These are phyloP conservation scores for Termitomyces sp. DNA, from an alignment of 768 basidiomycete genomes.

Conservation along the genomic window DNA sequence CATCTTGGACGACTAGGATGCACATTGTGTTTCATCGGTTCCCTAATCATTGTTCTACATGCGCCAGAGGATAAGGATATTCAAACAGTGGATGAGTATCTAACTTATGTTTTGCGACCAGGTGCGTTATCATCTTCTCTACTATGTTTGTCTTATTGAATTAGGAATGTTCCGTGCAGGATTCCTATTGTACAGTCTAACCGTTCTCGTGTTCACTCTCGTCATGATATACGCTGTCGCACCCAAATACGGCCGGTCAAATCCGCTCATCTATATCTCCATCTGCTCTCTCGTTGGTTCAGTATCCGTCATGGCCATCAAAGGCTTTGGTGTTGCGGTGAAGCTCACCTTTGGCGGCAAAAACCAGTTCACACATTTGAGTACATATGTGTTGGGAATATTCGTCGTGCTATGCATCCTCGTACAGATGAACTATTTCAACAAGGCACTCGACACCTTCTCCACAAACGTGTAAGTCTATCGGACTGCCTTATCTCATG, in stretches of 20 bases:
- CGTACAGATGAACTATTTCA: slow-evolving; percentile 95
- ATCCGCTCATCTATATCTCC: slow-evolving; percentile 90
- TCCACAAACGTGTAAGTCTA: slow-evolving; percentile 89
- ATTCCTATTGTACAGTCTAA: slow-evolving; percentile 88
- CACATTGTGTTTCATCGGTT: slow-evolving; percentile 79
- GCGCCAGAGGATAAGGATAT: slow-evolving; percentile 96
- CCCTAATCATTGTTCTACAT: slow-evolving; percentile 92
- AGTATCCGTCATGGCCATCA: slow-evolving; percentile 98
- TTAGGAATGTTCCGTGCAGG: slow-evolving; percentile 43
- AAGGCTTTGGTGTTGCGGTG: slow-evolving; percentile 95
- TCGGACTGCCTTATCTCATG: background rate
- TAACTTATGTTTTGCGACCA: slow-evolving; percentile 90
- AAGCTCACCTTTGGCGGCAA: slow-evolving; percentile 91
- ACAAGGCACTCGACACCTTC: slow-evolving; percentile 95
- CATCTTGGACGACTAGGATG: slow-evolving; percentile 90
- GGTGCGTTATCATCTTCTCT: slow-evolving; percentile 44
- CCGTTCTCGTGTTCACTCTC: slow-evolving; percentile 75
- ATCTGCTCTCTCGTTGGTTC: slow-evolving; percentile 97
- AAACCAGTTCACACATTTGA: slow-evolving; percentile 92
- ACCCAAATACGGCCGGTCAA: slow-evolving; percentile 83
- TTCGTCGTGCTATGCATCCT: slow-evolving; percentile 83
- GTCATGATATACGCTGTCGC: slow-evolving; percentile 86
- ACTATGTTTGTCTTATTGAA: background rate
- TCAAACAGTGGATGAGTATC: slow-evolving; percentile 89
- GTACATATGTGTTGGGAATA: slow-evolving; percentile 94